Base-by-base conservation (phyloP, 2,329 filamentous ascomycete genomes). In the Xylariaceae sp. region DNA sequence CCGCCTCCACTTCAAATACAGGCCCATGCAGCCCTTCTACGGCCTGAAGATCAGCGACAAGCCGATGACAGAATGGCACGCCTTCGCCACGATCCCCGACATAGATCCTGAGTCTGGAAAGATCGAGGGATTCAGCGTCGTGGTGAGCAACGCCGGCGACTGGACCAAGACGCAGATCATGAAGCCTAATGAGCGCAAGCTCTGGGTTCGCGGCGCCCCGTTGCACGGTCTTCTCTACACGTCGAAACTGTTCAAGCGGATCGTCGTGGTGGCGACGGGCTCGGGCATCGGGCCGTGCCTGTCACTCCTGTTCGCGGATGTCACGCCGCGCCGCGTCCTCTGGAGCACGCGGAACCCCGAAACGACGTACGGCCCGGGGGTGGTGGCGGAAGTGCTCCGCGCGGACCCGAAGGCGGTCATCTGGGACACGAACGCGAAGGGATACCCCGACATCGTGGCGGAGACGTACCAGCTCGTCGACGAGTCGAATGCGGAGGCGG, bases 71-170 rank as follows among this genome's bases (percentile, higher is more conserved):
- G 87, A 92, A 71, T 89, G 86, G 78, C 88, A 92, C 71, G 81
- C 84, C 0, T 92, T 92, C 65, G 88, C 87, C 34, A 86, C 85
- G 1, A 88, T 92, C 58, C 83, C 86, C 1, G 78, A 82, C 55
- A 74, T 79, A 0, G 68, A 74, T 51, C 64, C 65, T 3, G 63
- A 66, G 49, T 62, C 70, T 39, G 67, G 65, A 40, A 64, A 74
- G 53, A 71, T 75, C 42, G 73, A 72, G 49, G 84, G 81, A 19
- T 89, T 87, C 71, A 88, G 85, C 1, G 74, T 87, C 32, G 74
- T 91, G 19, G 77, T 91, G 39, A 88, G 85, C 54, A 86, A 85
- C 61, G 86, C 86, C 2, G 88, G 88, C n/a, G 87, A 91, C 71
- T 91, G 87, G 86, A 91, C 87, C 1, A 74, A 74, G 32, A 74